These are phyloP conservation scores for Salvia rosmarinus DNA, from an alignment of 257 asterid species.

Conservation along the genomic window DNA sequence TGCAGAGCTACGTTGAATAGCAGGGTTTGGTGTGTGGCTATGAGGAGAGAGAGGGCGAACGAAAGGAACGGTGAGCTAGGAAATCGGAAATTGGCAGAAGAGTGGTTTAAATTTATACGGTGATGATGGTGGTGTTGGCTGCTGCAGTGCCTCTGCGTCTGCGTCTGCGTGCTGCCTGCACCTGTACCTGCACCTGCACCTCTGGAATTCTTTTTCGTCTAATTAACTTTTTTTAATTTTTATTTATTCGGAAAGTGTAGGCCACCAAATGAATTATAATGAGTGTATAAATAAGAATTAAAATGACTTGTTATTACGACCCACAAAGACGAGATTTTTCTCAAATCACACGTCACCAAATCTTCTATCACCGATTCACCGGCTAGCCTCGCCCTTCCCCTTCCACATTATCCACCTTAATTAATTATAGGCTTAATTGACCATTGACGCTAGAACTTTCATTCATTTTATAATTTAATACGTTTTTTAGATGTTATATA, in stretches of 20 bases:
- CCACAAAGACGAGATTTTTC: constrained; percentile 33
- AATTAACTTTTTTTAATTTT: not conserved
- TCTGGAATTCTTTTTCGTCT: constrained; percentile 38
- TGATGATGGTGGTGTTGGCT: constrained; percentile 54
- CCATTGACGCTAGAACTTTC: too few species aligned
- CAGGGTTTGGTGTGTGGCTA: constrained; percentile 4
- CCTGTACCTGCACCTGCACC: constrained; percentile 43
- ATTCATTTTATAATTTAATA: too few species aligned
- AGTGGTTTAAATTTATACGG: constrained; percentile 39
- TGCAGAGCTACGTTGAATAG: constrained; percentile 1
- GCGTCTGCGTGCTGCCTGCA: constrained; percentile 17
- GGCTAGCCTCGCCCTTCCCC: too few species aligned
- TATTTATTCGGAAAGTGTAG: too few species aligned
- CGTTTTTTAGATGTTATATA: too few species aligned
- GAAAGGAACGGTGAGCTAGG: constrained; percentile 51
- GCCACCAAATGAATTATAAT: too few species aligned
- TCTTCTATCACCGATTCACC: too few species aligned
- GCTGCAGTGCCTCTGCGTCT: constrained; percentile 27
- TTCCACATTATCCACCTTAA: too few species aligned
- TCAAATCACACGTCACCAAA: constrained; percentile 15
- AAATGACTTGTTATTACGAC: constrained; percentile 36
- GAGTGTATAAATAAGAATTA: constrained; percentile 1
- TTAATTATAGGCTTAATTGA: too few species aligned
- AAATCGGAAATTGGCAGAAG: constrained; percentile 72
- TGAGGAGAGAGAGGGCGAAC: not conserved